phyloP scores from a whole-genome alignment of 1,139 yeast species.

The Pneumocystis carinii region DNA sequence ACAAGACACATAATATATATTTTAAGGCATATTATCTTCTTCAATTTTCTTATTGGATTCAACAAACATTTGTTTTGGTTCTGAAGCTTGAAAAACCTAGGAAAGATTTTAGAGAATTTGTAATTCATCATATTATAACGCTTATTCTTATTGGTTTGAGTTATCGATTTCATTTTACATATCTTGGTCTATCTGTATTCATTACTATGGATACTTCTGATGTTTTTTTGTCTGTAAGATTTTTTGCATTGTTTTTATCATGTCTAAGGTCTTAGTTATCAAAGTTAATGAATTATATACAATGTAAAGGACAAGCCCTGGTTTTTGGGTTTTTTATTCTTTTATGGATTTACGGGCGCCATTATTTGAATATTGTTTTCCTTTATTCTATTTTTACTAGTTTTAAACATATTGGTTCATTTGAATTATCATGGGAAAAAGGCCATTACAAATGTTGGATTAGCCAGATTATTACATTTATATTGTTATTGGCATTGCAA shows the following conservation, averaged over 20 bases:
- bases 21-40: slow-evolving; percentile 74
- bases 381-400: slow-evolving; percentile 82
- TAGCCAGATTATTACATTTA: slow-evolving; percentile 77
- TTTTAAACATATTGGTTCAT: slow-evolving; percentile 39
- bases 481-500: slow-evolving; percentile 63
- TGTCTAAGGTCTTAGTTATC: slow-evolving; percentile 28
- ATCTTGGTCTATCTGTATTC: slow-evolving; percentile 85
- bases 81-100: slow-evolving; percentile 88
- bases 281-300: slow-evolving; percentile 69
- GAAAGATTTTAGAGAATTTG: slow-evolving; percentile 79
- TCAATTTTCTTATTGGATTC: slow-evolving; percentile 97
- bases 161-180: slow-evolving; percentile 90
- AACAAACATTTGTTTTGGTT: slow-evolving; percentile 69
- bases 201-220: slow-evolving; percentile 94
- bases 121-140: slow-evolving; percentile 85
- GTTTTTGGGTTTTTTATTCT: slow-evolving; percentile 52
- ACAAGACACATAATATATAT: slow-evolving; percentile 50
- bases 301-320: slow-evolving; percentile 47
- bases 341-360: slow-evolving; percentile 81
- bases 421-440: slow-evolving; percentile 61
- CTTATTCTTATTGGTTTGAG: slow-evolving; percentile 75
- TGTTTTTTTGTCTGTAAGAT: slow-evolving; percentile 49
- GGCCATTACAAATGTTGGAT: slow-evolving; percentile 95
- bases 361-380: slow-evolving; percentile 62
- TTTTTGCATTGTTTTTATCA: background rate